phyloP scores from a whole-genome alignment of 148 eudicot species.

The Arbutus unedo region DNA sequence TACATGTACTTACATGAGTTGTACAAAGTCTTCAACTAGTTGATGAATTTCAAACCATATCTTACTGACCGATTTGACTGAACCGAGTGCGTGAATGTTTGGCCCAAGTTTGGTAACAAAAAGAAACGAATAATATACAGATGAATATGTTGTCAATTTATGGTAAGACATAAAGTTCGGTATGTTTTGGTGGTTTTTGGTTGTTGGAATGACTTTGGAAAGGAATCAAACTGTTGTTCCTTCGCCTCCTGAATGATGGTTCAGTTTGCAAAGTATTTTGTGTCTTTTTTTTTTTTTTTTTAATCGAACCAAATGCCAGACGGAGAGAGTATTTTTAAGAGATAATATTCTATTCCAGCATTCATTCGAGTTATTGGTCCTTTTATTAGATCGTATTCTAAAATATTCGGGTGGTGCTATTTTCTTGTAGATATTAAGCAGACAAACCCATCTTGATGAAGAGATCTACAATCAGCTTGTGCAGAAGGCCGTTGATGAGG shows the following conservation, averaged over 20 bases:
- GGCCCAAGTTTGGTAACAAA: background rate
- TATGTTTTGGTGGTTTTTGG: background rate
- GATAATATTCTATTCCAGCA: background rate
- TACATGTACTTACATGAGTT: background rate
- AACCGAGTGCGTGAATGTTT: background rate
- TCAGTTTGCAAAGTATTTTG: too few relatives aligned
- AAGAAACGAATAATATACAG: background rate
- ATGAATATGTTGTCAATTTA: background rate
- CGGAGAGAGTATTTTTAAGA: background rate
- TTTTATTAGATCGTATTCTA: background rate
- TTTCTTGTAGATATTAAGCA: slow-evolving; percentile 57
- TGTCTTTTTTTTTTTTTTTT: too few relatives aligned
- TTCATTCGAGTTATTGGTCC: background rate
- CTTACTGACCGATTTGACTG: too few relatives aligned
- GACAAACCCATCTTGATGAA: slow-evolving; percentile 58
- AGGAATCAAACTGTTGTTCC: background rate
- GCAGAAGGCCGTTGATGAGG: slow-evolving; percentile 63
- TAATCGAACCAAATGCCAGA: background rate
- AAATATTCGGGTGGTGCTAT: background rate
- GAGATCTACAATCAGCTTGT: slow-evolving; percentile 56
- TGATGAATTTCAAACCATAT: too few relatives aligned
- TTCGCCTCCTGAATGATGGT: background rate
- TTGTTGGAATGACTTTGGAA: background rate
- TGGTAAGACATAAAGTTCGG: background rate
- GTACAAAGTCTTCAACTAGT: background rate